Conservation (phyloP, 176 grass and related monocot genomes). For the Triticum timopheevii region DNA sequence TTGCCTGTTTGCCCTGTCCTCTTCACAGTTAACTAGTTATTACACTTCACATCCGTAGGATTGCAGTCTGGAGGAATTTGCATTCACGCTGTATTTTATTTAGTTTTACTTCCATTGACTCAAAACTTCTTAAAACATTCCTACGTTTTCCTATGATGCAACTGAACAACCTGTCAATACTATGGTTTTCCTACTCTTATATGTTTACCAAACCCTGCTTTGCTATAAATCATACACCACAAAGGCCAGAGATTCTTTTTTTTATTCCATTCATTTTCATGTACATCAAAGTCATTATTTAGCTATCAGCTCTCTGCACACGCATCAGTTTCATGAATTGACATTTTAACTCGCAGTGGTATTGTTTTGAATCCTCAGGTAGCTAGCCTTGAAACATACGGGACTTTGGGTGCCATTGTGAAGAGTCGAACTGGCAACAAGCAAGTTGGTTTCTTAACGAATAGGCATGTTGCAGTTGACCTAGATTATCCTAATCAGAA, state of each 20-base stretch:
- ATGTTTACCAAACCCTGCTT: background rate
- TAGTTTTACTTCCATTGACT: background rate
- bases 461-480: conserved; percentile 93
- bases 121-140: background rate
- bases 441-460: conserved; percentile 94
- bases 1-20: background rate
- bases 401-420: conserved; percentile 92
- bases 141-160: background rate
- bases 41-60: background rate
- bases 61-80: too few relatives aligned
- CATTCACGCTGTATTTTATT: background rate
- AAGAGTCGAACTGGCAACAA: conserved; percentile 92
- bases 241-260: background rate
- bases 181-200: background rate
- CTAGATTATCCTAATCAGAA: conserved; percentile 98
- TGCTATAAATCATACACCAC: background rate
- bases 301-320: background rate
- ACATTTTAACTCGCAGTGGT: too few relatives aligned
- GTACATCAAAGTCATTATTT: background rate
- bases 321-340: too few relatives aligned
- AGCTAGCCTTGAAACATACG: conserved; percentile 95
- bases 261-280: background rate
- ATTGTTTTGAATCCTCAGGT: too few relatives aligned
- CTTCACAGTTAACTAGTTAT: background rate
- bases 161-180: background rate